phyloP scores from a whole-genome alignment of 129 eudicot species.

The Deinandra increscens region DNA sequence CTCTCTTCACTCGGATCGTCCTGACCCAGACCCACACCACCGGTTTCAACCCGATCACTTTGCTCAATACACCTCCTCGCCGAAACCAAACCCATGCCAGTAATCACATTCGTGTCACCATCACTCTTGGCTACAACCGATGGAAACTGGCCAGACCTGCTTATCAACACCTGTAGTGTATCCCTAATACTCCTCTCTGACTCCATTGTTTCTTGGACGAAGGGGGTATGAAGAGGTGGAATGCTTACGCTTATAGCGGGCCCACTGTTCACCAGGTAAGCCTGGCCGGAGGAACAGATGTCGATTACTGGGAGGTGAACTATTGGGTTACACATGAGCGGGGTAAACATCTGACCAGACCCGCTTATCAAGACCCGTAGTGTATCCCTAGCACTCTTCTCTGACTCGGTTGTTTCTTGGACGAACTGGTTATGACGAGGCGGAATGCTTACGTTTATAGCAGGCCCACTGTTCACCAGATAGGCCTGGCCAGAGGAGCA shows the following conservation, averaged over 20 bases:
- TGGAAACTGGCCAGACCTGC: slow-evolving; percentile 49
- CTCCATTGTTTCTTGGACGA: slow-evolving; percentile 43
- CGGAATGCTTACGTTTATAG: slow-evolving; percentile 39
- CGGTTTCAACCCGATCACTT: not conserved
- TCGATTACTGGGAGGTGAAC: slow-evolving; percentile 75
- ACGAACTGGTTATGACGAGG: slow-evolving; percentile 32
- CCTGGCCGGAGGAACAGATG: slow-evolving; percentile 73
- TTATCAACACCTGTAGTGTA: slow-evolving; percentile 53
- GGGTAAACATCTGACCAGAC: slow-evolving; percentile 55
- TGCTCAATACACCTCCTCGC: slow-evolving; percentile 36
- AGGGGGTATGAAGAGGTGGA: slow-evolving; percentile 25
- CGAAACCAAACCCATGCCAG: slow-evolving; percentile 45
- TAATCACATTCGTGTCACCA: slow-evolving; percentile 35
- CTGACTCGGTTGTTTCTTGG: slow-evolving; percentile 46
- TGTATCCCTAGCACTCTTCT: slow-evolving; percentile 77
- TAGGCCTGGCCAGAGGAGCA: slow-evolving; percentile 80
- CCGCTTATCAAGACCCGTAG: slow-evolving; percentile 43
- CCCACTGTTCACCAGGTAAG: slow-evolving; percentile 70
- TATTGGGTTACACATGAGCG: slow-evolving; percentile 80
- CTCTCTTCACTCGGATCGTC: slow-evolving; percentile 4
- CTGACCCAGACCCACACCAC: not conserved
- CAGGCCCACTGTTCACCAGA: slow-evolving; percentile 66
- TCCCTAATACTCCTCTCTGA: slow-evolving; percentile 73
- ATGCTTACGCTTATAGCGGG: slow-evolving; percentile 46
- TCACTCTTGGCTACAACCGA: slow-evolving; percentile 35